Evolutionary conservation across 345 rosid species (phyloP).

Genomic region (Clausena lansium): DNA sequence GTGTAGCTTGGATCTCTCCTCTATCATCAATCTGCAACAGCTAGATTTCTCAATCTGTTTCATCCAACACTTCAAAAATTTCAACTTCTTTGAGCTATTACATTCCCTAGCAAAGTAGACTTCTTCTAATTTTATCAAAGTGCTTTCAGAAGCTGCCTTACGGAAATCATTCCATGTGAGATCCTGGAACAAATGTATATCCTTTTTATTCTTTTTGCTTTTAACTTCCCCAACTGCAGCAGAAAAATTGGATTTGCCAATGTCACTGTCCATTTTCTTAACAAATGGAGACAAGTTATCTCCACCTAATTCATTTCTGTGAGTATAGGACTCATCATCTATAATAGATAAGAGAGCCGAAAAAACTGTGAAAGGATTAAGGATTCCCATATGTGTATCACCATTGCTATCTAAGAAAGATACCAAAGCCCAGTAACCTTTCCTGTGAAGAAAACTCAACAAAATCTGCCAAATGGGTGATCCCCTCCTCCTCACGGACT

Average conservation of each 20-base stretch:
- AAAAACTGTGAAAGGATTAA: slow-evolving; percentile 75
- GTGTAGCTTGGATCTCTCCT: slow-evolving; percentile 25
- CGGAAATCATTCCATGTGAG: slow-evolving; percentile 61
- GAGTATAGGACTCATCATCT: slow-evolving; percentile 27
- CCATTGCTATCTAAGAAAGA: slow-evolving; percentile 53
- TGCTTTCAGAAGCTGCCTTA: slow-evolving; percentile 46
- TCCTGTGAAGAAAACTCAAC: slow-evolving; percentile 66
- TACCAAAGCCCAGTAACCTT: slow-evolving; percentile 63
- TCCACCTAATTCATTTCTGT: slow-evolving; percentile 11
- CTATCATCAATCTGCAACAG: slow-evolving; percentile 27
- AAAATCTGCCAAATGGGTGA: slow-evolving; percentile 74
- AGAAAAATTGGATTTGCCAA: slow-evolving; percentile 6
- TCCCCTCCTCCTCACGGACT: slow-evolving; percentile 33
- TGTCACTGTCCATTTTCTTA: slow-evolving; percentile 17
- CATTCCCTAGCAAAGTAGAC: slow-evolving; percentile 47
- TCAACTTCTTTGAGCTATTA: slow-evolving; percentile 63
- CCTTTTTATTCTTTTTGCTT: slow-evolving; percentile 40
- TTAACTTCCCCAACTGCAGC: slow-evolving; percentile 21
- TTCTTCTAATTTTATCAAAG: slow-evolving; percentile 56
- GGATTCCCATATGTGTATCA: slow-evolving; percentile 44
- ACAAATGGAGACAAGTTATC: slow-evolving; percentile 12
- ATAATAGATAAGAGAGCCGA: slow-evolving; percentile 53
- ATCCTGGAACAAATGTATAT: slow-evolving; percentile 36
- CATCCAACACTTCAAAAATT: slow-evolving; percentile 92
- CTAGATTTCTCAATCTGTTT: slow-evolving; percentile 61